Evolutionary conservation across 208 protist species (phyloP).

Genomic region (Kentomonas sorsogonicus): DNA sequence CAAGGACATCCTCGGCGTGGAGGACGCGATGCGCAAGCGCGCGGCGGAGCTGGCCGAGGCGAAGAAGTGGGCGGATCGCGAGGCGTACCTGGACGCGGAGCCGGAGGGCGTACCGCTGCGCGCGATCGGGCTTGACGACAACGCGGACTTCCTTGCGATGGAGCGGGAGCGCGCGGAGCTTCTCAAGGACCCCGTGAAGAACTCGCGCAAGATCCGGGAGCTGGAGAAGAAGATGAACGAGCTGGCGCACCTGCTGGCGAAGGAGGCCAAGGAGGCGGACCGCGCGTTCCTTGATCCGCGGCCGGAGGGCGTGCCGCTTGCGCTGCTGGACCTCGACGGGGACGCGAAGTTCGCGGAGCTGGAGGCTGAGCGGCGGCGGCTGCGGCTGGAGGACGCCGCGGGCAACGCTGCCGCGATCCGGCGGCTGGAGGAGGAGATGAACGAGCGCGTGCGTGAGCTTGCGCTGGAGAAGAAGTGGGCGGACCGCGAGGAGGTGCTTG

Average conservation of each 20-base stretch:
- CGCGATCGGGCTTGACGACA: slow-evolving; percentile 21
- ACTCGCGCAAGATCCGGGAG: neutral
- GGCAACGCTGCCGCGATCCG: slow-evolving; percentile 49
- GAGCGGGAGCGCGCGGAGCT: no score
- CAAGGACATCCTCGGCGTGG: slow-evolving; percentile 15
- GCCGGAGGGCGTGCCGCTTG: slow-evolving; percentile 21
- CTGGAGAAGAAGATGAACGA: slow-evolving; percentile 28
- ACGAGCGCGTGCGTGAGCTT: slow-evolving; percentile 50
- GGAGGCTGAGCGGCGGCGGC: slow-evolving; percentile 15
- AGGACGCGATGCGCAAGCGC: slow-evolving; percentile 31
- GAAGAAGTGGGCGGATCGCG: slow-evolving; percentile 21
- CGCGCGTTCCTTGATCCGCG: slow-evolving; percentile 20
- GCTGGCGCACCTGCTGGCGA: slow-evolving; percentile 18
- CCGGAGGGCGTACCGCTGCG: slow-evolving; percentile 24
- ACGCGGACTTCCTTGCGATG: no score
- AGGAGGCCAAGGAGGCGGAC: slow-evolving; percentile 17
- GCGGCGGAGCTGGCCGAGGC: slow-evolving; percentile 46
- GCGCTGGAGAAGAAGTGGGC: slow-evolving; percentile 17
- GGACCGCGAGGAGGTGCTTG: slow-evolving; percentile 40
- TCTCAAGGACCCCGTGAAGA: slow-evolving; percentile 29
- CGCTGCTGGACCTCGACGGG: slow-evolving; percentile 14
- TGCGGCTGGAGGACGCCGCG: slow-evolving; percentile 22
- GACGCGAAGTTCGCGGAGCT: slow-evolving; percentile 19
- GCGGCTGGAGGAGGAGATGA: slow-evolving; percentile 53
- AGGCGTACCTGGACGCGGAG: slow-evolving; percentile 26